A percentile compares a stretch with the other conserved stretches of the same genome.
Conservation (phyloP, 495 filamentous ascomycete genomes). For the Cercophora samala region DNA sequence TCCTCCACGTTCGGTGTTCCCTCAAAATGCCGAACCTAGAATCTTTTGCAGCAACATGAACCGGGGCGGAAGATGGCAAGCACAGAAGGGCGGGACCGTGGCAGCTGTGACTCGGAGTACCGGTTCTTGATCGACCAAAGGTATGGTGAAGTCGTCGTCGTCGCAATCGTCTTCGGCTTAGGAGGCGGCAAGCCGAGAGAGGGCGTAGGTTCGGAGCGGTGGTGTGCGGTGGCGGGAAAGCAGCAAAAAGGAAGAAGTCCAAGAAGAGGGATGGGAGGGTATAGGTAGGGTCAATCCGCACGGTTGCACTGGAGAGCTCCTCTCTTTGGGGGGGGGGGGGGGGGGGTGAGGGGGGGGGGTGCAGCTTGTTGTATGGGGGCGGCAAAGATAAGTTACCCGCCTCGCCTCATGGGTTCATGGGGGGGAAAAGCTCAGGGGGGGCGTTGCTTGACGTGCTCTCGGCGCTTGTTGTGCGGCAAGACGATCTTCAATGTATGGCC, state of each 20-base stretch:
- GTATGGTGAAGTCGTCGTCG: slow-evolving; percentile 12
- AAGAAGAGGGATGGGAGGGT: slow-evolving; percentile 37
- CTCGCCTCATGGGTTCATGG: slow-evolving; percentile 26
- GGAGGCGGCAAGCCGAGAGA: not conserved
- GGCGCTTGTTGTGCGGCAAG: slow-evolving; percentile 38
- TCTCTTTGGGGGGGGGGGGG: slow-evolving; percentile 19
- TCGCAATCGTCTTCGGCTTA: slow-evolving; percentile 6
- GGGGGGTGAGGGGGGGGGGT: slow-evolving; percentile 20
- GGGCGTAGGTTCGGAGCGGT: slow-evolving; percentile 19
- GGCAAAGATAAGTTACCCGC: slow-evolving; percentile 35
- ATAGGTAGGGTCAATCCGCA: slow-evolving; percentile 24
- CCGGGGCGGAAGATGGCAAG: slow-evolving; percentile 6
- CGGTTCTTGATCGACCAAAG: slow-evolving; percentile 15
- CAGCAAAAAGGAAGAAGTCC: slow-evolving; percentile 30
- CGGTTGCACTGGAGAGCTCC: slow-evolving; percentile 30
- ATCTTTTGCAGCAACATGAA: slow-evolving; percentile 27
- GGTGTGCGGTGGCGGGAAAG: slow-evolving; percentile 14
- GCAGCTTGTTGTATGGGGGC: slow-evolving; percentile 30
- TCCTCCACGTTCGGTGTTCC: slow-evolving; percentile 38
- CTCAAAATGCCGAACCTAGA: slow-evolving; percentile 30
- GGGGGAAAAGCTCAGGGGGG: slow-evolving; percentile 4
- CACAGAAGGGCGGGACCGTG: slow-evolving; percentile 12
- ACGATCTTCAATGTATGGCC: slow-evolving; percentile 13
- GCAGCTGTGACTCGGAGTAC: slow-evolving; percentile 23
- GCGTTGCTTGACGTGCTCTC: slow-evolving; percentile 20